phyloP scores from a whole-genome alignment of 169 alveolate genomes.

The Perkinsus chesapeaki region DNA sequence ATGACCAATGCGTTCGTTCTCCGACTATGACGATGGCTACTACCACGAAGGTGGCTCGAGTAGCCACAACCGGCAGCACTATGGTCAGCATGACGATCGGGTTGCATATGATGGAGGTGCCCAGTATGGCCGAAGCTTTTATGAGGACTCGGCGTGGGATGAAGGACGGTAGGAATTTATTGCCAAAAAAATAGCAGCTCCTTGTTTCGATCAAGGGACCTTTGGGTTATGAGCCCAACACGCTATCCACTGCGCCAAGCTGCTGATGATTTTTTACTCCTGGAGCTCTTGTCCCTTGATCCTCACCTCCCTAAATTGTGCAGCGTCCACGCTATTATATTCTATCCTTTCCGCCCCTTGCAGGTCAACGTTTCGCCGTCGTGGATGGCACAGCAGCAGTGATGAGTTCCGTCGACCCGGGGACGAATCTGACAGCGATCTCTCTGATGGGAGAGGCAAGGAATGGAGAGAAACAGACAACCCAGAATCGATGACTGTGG shows the following conservation, averaged over 20 bases:
- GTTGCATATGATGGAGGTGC: not conserved
- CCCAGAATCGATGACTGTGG: not conserved
- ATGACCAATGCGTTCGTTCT: not conserved
- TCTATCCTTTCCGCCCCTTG: not conserved
- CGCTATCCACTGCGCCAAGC: constrained; percentile 7
- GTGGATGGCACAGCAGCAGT: constrained; percentile 3
- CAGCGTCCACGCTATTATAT: not conserved
- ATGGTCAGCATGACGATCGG: not conserved
- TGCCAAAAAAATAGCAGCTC: not conserved
- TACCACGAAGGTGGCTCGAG: not conserved
- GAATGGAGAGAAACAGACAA: not conserved
- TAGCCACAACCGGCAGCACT: not conserved
- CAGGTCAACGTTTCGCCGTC: not conserved
- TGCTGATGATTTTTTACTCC: no score
- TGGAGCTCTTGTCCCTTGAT: no score
- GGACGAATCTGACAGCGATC: not conserved
- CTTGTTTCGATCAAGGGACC: constrained; percentile 4
- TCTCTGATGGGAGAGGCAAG: not conserved
- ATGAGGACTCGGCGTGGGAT: not conserved
- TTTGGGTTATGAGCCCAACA: constrained; percentile 4
- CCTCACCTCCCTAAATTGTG: no score
- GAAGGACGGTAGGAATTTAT: not conserved
- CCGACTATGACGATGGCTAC: not conserved
- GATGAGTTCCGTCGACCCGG: not conserved
- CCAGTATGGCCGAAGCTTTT: not conserved